Evolutionary conservation across 257 asterid genomes (phyloP).

Genomic region (Solanum chmielewskii): DNA sequence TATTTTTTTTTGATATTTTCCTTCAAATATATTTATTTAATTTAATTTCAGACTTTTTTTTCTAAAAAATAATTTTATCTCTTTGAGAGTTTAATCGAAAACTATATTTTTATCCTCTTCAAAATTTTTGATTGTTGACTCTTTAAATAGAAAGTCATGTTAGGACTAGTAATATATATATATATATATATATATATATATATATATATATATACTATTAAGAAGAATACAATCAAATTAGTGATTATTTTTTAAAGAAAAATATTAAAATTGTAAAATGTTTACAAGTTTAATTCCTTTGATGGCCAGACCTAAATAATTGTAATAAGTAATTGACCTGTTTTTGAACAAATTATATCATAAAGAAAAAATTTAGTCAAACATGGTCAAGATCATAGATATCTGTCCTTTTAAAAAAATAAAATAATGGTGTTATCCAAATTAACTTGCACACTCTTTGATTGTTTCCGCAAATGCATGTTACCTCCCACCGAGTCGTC

Average conservation of each 20-base stretch:
- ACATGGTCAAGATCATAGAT: not conserved
- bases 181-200: too few species aligned
- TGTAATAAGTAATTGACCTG: not conserved
- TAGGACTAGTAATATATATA: too few species aligned
- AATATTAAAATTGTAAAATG: not conserved
- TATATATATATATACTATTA: too few species aligned
- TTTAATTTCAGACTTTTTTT: not conserved
- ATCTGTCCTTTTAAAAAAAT: not conserved
- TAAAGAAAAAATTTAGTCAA: not conserved
- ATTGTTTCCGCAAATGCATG: not conserved
- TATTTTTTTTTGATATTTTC: not conserved
- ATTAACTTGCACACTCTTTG: not conserved
- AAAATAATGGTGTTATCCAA: not conserved
- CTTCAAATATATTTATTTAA: not conserved
- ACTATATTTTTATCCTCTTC: rapidly evolving
- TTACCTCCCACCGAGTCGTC: rapidly evolving
- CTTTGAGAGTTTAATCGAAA: not conserved
- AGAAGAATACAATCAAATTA: not conserved
- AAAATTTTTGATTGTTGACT: too few species aligned
- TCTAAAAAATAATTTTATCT: too few species aligned
- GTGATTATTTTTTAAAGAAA: too few species aligned
- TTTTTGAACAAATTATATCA: not conserved
- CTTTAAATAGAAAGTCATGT: too few species aligned
- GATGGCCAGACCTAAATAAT: not conserved
- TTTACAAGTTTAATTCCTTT: not conserved